Evolutionary conservation across 1,139 yeast genomes (phyloP), one percentile per base, ranked within the genome.

Genomic region (Lodderomyces parapsilosis): DNA sequence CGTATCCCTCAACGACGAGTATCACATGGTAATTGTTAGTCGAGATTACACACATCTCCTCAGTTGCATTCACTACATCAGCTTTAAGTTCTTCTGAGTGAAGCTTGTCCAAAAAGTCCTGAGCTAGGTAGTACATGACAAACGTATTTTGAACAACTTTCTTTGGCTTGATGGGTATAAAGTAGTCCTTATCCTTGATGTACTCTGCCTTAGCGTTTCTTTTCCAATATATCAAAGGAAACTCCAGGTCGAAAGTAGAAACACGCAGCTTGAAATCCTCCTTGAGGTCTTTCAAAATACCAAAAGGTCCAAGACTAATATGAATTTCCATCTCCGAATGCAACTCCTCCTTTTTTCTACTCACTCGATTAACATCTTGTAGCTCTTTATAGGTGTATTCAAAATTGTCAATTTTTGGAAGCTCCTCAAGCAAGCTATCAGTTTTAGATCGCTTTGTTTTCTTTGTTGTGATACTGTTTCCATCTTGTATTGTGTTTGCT

Each of bases 1-100:
- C 80, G 44, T 71, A 71, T 2, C 79, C 79, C 46, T 76, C 76
- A 1, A 81, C 57, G 32, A 83, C 58, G 1, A 83, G 47, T 0
- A 83, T 68, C 0, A 72, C 49, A 19, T 59, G 51, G 13, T 43
- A 44, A 17, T 45, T 44, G 9, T 36, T 39, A 14, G 25, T 6
- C 20, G 38, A 36, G 14, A 28, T 39, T 19, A 8, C 38, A 7
- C 23, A 19, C 3, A 42, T 44, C 13, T 31, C 30, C 17, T 36
- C 27, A 30, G 41, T 31, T 14, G 49, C 47, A 8, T 27, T 8
- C 3, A 13, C 18, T 6, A 46, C 38, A 22, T 38, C 53, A 17
- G 10, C 18, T 23, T 30, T 27, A 8, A 65, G 30, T 10, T 54
- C 39, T 5, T 62, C 61, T 43, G 65, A 55, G 22, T 60, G 54